Percentiles rank a stretch among this genome's conserved stretches.
Conservation (phyloP, 768 basidiomycete genomes). For the Amanita fuliginea region DNA sequence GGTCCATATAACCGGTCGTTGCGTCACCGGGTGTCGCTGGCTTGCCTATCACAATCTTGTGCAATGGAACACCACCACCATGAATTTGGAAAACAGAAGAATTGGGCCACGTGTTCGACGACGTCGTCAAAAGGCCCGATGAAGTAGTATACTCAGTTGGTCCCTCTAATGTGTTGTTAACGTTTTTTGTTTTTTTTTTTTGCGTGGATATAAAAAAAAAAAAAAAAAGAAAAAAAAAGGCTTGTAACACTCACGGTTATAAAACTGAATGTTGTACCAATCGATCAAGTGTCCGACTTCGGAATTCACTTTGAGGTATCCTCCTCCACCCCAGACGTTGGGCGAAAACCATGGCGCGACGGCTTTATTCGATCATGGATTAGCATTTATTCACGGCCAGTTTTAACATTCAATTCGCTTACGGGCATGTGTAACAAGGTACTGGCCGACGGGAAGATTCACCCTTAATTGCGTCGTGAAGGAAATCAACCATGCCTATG, state of each 20-base stretch:
- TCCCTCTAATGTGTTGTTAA: conserved; percentile 23
- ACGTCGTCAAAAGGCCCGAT: conserved; percentile 35
- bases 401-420: conserved; percentile 11
- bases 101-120: conserved; percentile 41
- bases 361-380: background rate
- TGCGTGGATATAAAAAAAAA: no score
- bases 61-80: conserved; percentile 32
- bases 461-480: conserved; percentile 42
- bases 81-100: conserved; percentile 40
- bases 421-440: conserved; percentile 48
- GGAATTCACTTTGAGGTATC: conserved; percentile 42
- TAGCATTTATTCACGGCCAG: background rate
- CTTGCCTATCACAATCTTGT: conserved; percentile 61
- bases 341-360: conserved; percentile 22
- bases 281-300: conserved; percentile 49
- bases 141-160: conserved; percentile 42
- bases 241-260: conserved; percentile 19
- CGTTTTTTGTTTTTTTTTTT: no score
- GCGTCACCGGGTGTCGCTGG: conserved; percentile 34
- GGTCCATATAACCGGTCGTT: conserved; percentile 38
- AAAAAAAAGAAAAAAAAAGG: no score
- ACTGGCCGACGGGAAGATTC: conserved; percentile 35
- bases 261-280: conserved; percentile 46
- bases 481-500: conserved; percentile 35
- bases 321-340: conserved; percentile 33